Evolutionary conservation across 441 rosid genomes (phyloP).

Genomic region (Isatis lusitanica): DNA sequence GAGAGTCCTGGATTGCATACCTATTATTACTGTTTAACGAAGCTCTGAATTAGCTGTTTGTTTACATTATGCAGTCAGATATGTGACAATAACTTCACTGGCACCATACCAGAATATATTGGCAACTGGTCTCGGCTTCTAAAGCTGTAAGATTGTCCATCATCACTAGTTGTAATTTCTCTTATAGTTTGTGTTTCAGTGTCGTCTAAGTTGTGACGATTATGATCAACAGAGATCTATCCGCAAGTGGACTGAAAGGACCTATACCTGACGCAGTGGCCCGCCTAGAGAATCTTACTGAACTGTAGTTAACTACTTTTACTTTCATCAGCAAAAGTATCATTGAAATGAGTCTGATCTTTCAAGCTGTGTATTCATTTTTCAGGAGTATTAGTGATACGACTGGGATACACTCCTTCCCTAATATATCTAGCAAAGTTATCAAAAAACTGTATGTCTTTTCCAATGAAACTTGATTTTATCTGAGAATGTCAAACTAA

Average conservation of each 20-base stretch:
- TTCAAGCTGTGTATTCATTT: not conserved
- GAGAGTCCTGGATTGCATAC: not conserved
- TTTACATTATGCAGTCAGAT: slow-evolving; percentile 15
- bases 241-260: slow-evolving; percentile 33
- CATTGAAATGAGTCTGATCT: not conserved
- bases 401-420: slow-evolving; percentile 21
- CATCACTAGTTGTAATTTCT: not conserved
- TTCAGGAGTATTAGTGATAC: slow-evolving; percentile 30
- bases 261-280: slow-evolving; percentile 28
- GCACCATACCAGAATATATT: slow-evolving; percentile 27
- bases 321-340: not conserved
- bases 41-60: not conserved
- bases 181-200: not conserved
- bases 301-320: slow-evolving; percentile 5
- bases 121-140: slow-evolving; percentile 21
- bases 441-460: slow-evolving; percentile 10
- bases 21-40: not conserved
- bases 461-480: not conserved
- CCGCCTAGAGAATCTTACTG: not conserved
- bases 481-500: not conserved
- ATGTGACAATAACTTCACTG: slow-evolving; percentile 31
- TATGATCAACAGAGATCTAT: slow-evolving; percentile 6
- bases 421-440: slow-evolving; percentile 15
- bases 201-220: not conserved
- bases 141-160: slow-evolving; percentile 27